These are phyloP conservation scores for Amniculicola lignicola DNA, from an alignment of 495 filamentous ascomycete species.

Conservation along the genomic window DNA sequence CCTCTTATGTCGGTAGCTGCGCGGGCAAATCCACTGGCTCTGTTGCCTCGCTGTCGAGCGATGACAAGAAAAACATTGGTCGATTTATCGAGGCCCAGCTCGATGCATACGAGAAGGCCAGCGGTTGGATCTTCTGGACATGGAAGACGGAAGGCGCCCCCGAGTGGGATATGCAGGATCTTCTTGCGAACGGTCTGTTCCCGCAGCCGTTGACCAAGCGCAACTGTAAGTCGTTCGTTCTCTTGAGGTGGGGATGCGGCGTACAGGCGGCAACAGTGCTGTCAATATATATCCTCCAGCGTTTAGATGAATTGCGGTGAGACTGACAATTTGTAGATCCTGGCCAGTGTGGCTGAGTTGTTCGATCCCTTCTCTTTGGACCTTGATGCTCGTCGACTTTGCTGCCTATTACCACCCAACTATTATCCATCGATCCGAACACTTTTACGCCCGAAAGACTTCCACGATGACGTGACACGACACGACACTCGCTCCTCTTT, in stretches of 20 bases:
- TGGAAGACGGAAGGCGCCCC: constrained; percentile 85
- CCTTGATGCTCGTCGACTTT: too few relatives aligned
- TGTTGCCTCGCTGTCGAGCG: constrained; percentile 49
- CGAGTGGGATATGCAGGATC: constrained; percentile 79
- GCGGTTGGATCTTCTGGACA: constrained; percentile 78
- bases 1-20: constrained; percentile 55
- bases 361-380: not conserved
- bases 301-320: too few relatives aligned
- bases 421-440: too few relatives aligned
- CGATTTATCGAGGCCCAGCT: constrained; percentile 70
- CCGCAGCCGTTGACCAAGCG: constrained; percentile 56
- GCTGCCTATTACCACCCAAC: too few relatives aligned
- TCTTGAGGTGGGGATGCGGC: not conserved
- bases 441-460: too few relatives aligned
- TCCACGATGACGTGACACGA: too few relatives aligned
- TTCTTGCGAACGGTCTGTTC: constrained; percentile 58
- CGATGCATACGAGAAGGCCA: constrained; percentile 65
- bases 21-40: constrained; percentile 56
- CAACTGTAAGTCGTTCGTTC: constrained; percentile 39
- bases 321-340: constrained; percentile 39
- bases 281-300: too few relatives aligned
- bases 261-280: too few relatives aligned
- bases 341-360: constrained; percentile 44
- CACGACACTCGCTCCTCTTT: constrained; percentile 8
- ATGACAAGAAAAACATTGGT: constrained; percentile 57